phyloP scores from a whole-genome alignment of 768 basidiomycete genomes.

The Calocybe indica region DNA sequence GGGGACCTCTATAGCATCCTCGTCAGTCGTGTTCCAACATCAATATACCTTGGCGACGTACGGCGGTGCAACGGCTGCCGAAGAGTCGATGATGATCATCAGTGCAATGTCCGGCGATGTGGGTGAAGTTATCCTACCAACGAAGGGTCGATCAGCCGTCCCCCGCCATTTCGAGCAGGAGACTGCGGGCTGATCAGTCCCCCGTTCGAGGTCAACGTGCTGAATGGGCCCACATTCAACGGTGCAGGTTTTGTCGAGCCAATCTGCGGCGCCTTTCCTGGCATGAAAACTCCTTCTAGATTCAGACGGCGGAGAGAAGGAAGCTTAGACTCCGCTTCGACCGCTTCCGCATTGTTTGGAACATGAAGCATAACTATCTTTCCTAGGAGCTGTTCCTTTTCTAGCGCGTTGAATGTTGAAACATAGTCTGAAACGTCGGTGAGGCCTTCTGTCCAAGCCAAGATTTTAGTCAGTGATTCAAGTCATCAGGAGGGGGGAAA shows the following conservation, averaged over 20 bases:
- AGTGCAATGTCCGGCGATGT: constrained; percentile 6
- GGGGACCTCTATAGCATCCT: constrained; percentile 51
- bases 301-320: constrained; percentile 48
- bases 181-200: constrained; percentile 68
- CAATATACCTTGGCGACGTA: constrained; percentile 25
- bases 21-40: constrained; percentile 1
- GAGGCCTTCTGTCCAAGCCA: constrained; percentile 40
- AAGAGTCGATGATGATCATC: background rate
- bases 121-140: constrained; percentile 36
- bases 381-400: constrained; percentile 54
- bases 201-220: constrained; percentile 43
- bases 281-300: constrained; percentile 45
- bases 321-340: constrained; percentile 35
- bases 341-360: constrained; percentile 22
- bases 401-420: constrained; percentile 50
- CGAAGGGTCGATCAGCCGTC: constrained; percentile 51
- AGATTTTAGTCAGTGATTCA: background rate
- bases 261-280: constrained; percentile 27
- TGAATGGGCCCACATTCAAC: constrained; percentile 37
- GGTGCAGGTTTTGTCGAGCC: constrained; percentile 37
- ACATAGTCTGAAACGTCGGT: constrained; percentile 41
- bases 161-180: constrained; percentile 36
- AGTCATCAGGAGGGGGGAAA: background rate
- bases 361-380: constrained; percentile 62
- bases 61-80: constrained; percentile 72